Base-by-base conservation (phyloP, 2,329 filamentous ascomycete genomes). In the Cladosporium sp. region DNA sequence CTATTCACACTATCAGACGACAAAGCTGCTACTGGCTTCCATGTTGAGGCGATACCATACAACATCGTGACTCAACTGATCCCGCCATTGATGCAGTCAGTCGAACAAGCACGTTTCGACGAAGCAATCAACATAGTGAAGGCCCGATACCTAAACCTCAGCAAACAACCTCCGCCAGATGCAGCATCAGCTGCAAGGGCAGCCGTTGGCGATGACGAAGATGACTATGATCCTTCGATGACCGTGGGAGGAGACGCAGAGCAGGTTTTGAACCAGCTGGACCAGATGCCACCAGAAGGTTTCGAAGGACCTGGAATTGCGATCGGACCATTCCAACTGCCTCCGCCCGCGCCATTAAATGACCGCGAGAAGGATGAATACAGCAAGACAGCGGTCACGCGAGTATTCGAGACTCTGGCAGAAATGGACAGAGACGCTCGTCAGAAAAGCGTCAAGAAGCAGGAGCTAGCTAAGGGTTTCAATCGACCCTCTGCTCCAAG, bases 151-250 rank as follows among this genome's bases (percentile, higher is more conserved):
- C 65, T 78, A 22, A 65, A 65, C 34, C 63, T 78, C 4, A 69
- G 68, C 53, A 68, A 71, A 57, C 60, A 65, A 17, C 64, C 65
- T 28, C 64, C 69, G 19, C 62, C 60, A 52, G 57, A 61, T 24
- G 64, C 69, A 19, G 37, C 65, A 28, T 63, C 63, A 60, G 59
- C 72, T 64, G 63, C 72, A 60, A 56, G 65, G 62, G 63, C 71
- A 63, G 65, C 70, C 49, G 61, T 64, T 20, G 63, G 65, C 15
- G 60, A 88, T 6, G 91, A 96, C 40, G 92, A 96, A 19, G 91
- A 96, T 63, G 90, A 96, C 65, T 97, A 97, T 68, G 93, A 97
- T 67, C 92, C 93, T 0, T 89, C 95, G 68, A 91, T 91, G 64
- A 85, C 87, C 59, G 82, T 88, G 8, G 84, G 85, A 35, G 90